phyloP scores from a whole-genome alignment of 257 asterid genomes.

The Solanum verrucosum region DNA sequence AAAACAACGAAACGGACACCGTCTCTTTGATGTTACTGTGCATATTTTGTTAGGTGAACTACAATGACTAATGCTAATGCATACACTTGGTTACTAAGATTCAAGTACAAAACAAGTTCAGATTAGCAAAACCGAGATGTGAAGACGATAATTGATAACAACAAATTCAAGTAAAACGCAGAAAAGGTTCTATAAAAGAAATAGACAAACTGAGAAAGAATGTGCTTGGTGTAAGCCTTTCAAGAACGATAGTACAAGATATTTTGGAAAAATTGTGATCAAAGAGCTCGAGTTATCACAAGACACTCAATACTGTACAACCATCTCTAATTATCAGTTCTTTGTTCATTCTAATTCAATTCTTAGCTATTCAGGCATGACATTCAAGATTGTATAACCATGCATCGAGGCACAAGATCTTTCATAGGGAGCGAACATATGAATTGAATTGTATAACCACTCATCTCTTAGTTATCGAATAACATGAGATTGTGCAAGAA shows the following conservation, averaged over 20 bases:
- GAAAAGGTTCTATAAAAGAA: too few relatives aligned
- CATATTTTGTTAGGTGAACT: too few relatives aligned
- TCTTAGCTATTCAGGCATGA: not conserved
- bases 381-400: too few relatives aligned
- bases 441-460: not conserved
- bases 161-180: not conserved
- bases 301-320: not conserved
- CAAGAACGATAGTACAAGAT: too few relatives aligned
- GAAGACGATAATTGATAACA: too few relatives aligned
- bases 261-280: too few relatives aligned
- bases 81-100: not conserved
- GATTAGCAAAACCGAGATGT: not conserved
- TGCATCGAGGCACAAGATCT: not conserved
- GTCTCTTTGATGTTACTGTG: too few relatives aligned
- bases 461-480: not conserved
- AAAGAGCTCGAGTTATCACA: not conserved
- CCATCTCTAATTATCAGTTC: not conserved
- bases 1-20: too few relatives aligned
- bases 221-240: too few relatives aligned
- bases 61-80: not conserved
- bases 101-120: not conserved
- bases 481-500: too few relatives aligned
- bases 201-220: too few relatives aligned
- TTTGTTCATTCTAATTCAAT: not conserved
- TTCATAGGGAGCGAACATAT: not conserved